These are phyloP conservation scores for Athelia psychrophila DNA, from an alignment of 1,284 basidiomycete genomes.

Conservation along the genomic window DNA sequence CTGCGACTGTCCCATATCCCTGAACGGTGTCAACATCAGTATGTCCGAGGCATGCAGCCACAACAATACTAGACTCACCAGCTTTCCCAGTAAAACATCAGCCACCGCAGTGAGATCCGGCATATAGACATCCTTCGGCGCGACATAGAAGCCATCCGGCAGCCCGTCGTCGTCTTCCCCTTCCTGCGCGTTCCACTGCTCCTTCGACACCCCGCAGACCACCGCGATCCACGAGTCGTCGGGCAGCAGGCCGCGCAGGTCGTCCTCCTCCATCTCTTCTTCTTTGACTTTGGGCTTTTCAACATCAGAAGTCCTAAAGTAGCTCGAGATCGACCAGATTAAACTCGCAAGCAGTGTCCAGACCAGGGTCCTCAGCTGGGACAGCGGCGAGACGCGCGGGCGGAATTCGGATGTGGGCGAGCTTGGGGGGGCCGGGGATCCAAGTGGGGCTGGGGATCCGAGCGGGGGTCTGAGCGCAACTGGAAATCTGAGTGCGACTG, in stretches of 20 bases:
- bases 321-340: no score
- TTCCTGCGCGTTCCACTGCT: conserved; percentile 45
- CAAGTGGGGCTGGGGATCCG: no score
- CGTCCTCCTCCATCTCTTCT: conserved; percentile 16
- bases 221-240: conserved; percentile 73
- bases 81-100: conserved; percentile 76
- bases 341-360: no score
- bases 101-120: conserved; percentile 72
- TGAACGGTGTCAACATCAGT: conserved; percentile 23
- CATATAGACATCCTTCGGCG: conserved; percentile 75
- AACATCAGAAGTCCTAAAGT: no score
- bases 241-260: conserved; percentile 46
- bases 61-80: conserved; percentile 39
- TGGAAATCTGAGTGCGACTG: no score
- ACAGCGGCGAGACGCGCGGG: neutral
- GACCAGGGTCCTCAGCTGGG: neutral
- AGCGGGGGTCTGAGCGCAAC: no score
- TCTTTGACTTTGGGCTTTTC: neutral
- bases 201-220: conserved; percentile 69
- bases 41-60: neutral
- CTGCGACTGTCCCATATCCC: conserved; percentile 74
- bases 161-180: conserved; percentile 40
- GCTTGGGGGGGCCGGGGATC: conserved; percentile 15
- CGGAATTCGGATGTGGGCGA: conserved; percentile 8
- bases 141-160: conserved; percentile 72